Base-by-base conservation (phyloP, 495 filamentous ascomycete species). In the Opeltia flavorubescens region DNA sequence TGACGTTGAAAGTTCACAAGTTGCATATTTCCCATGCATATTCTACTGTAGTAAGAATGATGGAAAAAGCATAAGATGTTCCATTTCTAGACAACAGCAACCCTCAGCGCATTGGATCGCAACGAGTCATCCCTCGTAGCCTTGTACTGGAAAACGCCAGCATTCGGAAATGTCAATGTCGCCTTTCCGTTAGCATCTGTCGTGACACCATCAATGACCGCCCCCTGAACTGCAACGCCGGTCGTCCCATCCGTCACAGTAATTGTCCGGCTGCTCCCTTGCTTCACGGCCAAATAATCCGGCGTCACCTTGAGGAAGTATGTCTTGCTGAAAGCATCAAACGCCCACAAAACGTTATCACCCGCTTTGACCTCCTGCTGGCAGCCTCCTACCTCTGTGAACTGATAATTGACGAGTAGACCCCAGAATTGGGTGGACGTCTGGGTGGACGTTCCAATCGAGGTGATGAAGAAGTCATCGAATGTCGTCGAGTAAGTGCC, bases 261-360 rank as follows among this genome's bases (percentile, higher is more conserved):
- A 0, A 52, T 34, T 4, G 36, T 46, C 9, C 13, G 4, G 0
- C 4, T 30, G 1, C 2, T 6, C 0, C 49, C 49, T n/a, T 41
- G 28, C 52, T 34, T 52, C 26, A 49, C 52, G n/a, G 39, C 39
- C n/a, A 49, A 17, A 3, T 11, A 0, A 9, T 2, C 7, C 2
- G 52, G 52, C 6, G 8, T 12, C 7, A 55, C 27, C 6, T 47
- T 48, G 44, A 52, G 42, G 9, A 49, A 52, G 0, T 13, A 9
- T 0, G 5, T 23, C 8, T n/a, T 27, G 5, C 21, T 17, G 15
- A 20, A 17, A 3, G 47, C 42, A 20, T 44, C n/a, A 24, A 18
- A 52, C 0, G 50, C 50, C 52, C 52, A 48, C 31, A 55, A 13
- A 3, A 55, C 50, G 0, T 52, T 1, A 42, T 52, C 49, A 0